These are phyloP conservation scores for Fraxinus sp. DNA, from an alignment of 305 asterid genomes.

Conservation along the genomic window DNA sequence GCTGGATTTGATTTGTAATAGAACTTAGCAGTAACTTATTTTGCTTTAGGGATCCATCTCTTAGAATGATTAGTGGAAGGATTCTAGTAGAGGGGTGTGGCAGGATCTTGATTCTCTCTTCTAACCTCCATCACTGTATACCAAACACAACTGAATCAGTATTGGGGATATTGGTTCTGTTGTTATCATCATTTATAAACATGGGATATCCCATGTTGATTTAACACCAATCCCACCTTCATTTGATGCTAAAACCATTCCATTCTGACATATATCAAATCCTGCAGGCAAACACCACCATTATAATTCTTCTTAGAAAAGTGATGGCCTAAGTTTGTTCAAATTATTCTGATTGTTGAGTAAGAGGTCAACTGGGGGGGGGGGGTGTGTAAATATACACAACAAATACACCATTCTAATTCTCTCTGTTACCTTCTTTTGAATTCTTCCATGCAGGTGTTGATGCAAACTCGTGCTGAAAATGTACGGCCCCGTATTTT, in stretches of 20 bases:
- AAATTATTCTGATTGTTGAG: not conserved
- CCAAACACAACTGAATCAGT: not conserved
- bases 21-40: not conserved
- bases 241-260: not conserved
- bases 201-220: not conserved
- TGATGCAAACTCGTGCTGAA: slow-evolving; percentile 92
- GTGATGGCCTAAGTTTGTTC: not conserved
- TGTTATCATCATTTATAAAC: not conserved
- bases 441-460: slow-evolving; percentile 46
- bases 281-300: not conserved
- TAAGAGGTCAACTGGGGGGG: not conserved
- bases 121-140: not conserved
- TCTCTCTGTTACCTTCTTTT: not conserved
- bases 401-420: not conserved
- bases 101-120: not conserved
- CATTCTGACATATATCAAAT: not conserved
- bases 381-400: not conserved
- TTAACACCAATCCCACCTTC: not conserved
- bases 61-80: not conserved
- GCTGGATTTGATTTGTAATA: not conserved
- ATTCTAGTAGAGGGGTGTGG: not conserved
- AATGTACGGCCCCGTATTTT: slow-evolving; percentile 68
- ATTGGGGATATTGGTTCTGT: not conserved
- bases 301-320: not conserved
- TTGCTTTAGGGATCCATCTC: not conserved